Evolutionary conservation across 768 basidiomycete species (phyloP), one percentile per base, ranked within the genome.

Genomic region (Leucogyrophana mollusca): DNA sequence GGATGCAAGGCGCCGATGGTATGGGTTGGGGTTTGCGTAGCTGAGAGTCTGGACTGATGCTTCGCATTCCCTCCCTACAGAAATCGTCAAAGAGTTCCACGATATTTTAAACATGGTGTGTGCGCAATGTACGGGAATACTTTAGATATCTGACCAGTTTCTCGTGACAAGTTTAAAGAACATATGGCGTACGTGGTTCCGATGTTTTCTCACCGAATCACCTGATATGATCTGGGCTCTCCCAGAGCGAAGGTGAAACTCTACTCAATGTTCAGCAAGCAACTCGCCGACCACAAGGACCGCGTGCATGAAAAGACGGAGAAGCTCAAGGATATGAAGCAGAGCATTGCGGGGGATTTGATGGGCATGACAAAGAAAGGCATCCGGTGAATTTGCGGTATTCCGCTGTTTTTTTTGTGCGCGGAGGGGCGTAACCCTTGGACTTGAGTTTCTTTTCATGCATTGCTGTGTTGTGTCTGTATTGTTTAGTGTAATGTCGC

Each of bases 1-100:
- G 63, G 65, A 17, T 67, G 18, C 57, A 60, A 41, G 63, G 55
- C 16, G 46, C 55, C 16, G 65, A 67, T 14, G 53, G 63, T 66
- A n/a, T n/a, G n/a, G 42, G 40, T 13, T 4, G 60, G 45, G 37
- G 18, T 17, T 23, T 25, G 13, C 20, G 4, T 25, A 32, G 18
- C 16, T 17, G 36, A 34, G 18, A n/a, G 34, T 22, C 18, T 11
- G 36, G 8, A 4, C 25, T 22, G 24, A 49, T 43, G 20, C 33
- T 40, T n/a, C 33, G 27, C 41, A 62, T 64, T 49, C 45, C 36
- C 60, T n/a, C 46, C 47, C 8, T 47, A 17, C 17, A 47, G 46
- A 44, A 47, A 25, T 47, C 9, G 43, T 22, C 1, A 7, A 25
- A 9, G 41, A 47, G 43, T 46, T 44, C 14, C 43, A 44, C 24